Conservation (phyloP, 139 green algal species). For the Coelastrella sp. region DNA sequence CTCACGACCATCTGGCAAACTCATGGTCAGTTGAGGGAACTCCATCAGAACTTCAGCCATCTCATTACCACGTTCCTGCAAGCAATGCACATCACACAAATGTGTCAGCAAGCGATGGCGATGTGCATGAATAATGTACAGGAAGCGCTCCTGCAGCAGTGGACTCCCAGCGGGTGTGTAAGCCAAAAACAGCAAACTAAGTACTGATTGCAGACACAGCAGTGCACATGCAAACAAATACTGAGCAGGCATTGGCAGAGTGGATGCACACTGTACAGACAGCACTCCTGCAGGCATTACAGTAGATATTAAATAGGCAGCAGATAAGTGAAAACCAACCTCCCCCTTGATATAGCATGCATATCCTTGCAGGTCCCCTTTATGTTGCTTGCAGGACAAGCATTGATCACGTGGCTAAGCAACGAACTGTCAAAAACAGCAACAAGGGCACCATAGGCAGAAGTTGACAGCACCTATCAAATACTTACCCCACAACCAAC, state of each 20-base stretch:
- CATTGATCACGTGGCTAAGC: neutral
- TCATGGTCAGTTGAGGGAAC: conserved; percentile 98
- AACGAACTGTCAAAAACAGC: neutral
- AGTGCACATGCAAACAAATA: too few species aligned
- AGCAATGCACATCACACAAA: neutral
- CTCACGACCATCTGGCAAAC: conserved; percentile 94
- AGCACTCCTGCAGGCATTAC: too few species aligned
- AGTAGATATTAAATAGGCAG: too few species aligned
- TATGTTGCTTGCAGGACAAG: neutral
- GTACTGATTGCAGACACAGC: too few species aligned
- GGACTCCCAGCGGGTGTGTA: too few species aligned
- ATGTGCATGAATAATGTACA: neutral
- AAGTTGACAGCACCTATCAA: neutral
- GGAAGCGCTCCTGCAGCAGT: neutral
- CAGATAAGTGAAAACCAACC: too few species aligned
- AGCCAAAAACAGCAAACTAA: too few species aligned
- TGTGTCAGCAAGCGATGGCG: neutral
- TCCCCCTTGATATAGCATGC: too few species aligned
- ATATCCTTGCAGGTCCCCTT: too few species aligned
- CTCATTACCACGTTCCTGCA: conserved; percentile 95
- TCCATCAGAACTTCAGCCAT: conserved; percentile 93
- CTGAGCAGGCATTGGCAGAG: too few species aligned
- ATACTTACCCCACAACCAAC: conserved; percentile 95
- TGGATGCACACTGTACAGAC: too few species aligned
- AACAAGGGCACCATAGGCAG: neutral